Evolutionary conservation across 73 alveolate genomes (phyloP), one percentile per base, ranked within the genome.

Genomic region (Stentor coeruleus): DNA sequence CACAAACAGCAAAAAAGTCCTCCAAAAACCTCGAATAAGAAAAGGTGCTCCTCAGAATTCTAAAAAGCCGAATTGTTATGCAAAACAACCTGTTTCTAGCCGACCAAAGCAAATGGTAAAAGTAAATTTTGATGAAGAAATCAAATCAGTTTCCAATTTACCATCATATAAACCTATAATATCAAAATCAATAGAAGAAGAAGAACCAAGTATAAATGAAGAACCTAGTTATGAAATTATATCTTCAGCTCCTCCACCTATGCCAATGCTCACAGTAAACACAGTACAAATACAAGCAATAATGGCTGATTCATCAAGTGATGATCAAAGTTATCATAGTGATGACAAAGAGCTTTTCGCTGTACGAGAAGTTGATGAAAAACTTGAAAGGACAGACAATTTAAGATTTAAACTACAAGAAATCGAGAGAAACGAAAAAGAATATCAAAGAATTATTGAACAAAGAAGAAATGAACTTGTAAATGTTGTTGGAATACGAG

Each of bases 291-390:
- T 20, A 49, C 6, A 49, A 6, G 20, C 20, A 49, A 49, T 49
- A 49, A 49, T 20, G 20, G 20, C 6, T 20, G 66, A 49, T 20
- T 49, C 66, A 49, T 49, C 66, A 49, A 42, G 81, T 66, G 84
- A 72, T 3, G 84, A 82, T 2, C 76, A 82, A 15, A 0, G 0
- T 3, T 37, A 33, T 28, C 39, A 59, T 2, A 77, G 81, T 4
- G 84, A 59, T 11, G 57, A 81, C 82, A 33, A 60, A 11, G 55
- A 42, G 73, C 37, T 38, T 4, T 58, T 38, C 83, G 42, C 85
- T 3, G 20, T 76, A 58, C 76, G 72, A 59, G 88, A 82, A 28
- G 88, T 58, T 3, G 72, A 82, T 14, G 82, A 33, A 72, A 77
- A 76, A 31, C 59, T 82, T 3, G 59, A 59, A 75, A 2, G 38